Percentiles rank a stretch among this genome's conserved stretches.
phyloP scores from a whole-genome alignment of 331 rosid species.

The Saraca asoca region DNA sequence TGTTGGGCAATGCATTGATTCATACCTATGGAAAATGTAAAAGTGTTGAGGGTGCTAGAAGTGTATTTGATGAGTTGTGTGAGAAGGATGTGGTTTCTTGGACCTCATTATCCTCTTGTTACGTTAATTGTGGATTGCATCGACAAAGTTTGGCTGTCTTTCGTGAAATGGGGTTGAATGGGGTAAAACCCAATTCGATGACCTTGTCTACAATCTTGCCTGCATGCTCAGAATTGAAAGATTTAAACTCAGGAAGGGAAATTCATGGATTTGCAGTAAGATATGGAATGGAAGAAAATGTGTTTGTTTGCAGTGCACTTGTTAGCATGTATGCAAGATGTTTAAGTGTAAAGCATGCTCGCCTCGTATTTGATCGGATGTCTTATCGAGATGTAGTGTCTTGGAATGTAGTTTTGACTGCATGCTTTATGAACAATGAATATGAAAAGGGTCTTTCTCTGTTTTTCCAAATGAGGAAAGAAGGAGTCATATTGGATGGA shows the following conservation, averaged over 20 bases:
- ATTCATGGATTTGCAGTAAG: slow-evolving; percentile 56
- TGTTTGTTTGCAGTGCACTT: slow-evolving; percentile 50
- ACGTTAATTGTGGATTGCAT: slow-evolving; percentile 42
- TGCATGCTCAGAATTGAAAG: slow-evolving; percentile 46
- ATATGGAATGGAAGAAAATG: slow-evolving; percentile 45
- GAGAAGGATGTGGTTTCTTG: slow-evolving; percentile 48
- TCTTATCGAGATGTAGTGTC: slow-evolving; percentile 50
- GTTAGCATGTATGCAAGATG: slow-evolving; percentile 58
- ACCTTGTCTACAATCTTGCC: slow-evolving; percentile 49
- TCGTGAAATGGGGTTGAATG: slow-evolving; percentile 41
- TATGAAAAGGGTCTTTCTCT: slow-evolving; percentile 45
- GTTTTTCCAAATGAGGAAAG: slow-evolving; percentile 43
- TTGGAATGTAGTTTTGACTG: slow-evolving; percentile 56
- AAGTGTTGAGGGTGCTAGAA: slow-evolving; percentile 39
- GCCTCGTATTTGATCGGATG: slow-evolving; percentile 50
- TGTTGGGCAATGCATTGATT: slow-evolving; percentile 44
- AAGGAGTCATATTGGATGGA: slow-evolving; percentile 43
- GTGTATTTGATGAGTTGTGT: slow-evolving; percentile 45
- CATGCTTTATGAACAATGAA: slow-evolving; percentile 46
- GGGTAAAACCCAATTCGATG: slow-evolving; percentile 43
- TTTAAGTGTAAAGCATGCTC: slow-evolving; percentile 43
- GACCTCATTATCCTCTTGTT: slow-evolving; percentile 44
- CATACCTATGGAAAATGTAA: slow-evolving; percentile 52
- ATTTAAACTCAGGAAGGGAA: slow-evolving; percentile 46
- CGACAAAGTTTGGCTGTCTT: slow-evolving; percentile 37